Percentiles rank a stretch among this genome's conserved stretches.
Conservation (phyloP, 495 filamentous ascomycete species). For the Lophiostoma macrostomum region DNA sequence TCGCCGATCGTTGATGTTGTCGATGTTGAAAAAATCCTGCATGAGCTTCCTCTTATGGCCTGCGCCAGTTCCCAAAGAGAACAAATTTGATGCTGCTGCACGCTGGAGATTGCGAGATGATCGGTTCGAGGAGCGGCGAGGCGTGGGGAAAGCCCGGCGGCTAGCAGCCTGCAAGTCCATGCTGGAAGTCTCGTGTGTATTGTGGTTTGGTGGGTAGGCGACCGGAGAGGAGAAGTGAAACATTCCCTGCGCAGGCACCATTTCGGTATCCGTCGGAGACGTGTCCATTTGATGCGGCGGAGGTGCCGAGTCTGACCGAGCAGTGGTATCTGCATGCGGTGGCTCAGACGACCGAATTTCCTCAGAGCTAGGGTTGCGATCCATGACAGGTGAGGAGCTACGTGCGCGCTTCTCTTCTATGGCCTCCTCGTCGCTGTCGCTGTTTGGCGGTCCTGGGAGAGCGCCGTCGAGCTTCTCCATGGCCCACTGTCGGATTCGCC, state of each 20-base stretch:
- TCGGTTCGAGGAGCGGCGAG: constrained; percentile 52
- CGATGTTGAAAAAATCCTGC: constrained; percentile 80
- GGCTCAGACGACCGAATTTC: constrained; percentile 40
- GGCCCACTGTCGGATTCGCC: constrained; percentile 78
- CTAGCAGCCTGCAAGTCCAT: constrained; percentile 42
- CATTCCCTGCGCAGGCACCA: constrained; percentile 38
- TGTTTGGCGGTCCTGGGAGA: constrained; percentile 42
- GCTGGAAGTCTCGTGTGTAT: constrained; percentile 62
- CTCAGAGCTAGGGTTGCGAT: constrained; percentile 48
- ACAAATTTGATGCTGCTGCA: constrained; percentile 42
- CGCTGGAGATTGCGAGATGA: constrained; percentile 44
- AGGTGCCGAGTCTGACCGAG: constrained; percentile 46
- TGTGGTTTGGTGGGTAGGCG: constrained; percentile 53
- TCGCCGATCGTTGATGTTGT: constrained; percentile 59
- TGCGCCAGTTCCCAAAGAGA: constrained; percentile 52
- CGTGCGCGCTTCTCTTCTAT: constrained; percentile 53
- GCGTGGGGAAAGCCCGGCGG: constrained; percentile 52
- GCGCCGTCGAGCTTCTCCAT: constrained; percentile 70
- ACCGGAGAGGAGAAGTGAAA: constrained; percentile 75
- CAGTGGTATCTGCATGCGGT: constrained; percentile 9
- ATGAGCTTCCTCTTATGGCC: constrained; percentile 79
- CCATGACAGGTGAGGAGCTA: constrained; percentile 59
- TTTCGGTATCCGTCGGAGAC: constrained; percentile 31
- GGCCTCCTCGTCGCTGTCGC: constrained; percentile 75
- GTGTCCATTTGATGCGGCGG: constrained; percentile 12